phyloP scores from a whole-genome alignment of 2,329 filamentous ascomycete genomes.

The Fusarium cicatricum region DNA sequence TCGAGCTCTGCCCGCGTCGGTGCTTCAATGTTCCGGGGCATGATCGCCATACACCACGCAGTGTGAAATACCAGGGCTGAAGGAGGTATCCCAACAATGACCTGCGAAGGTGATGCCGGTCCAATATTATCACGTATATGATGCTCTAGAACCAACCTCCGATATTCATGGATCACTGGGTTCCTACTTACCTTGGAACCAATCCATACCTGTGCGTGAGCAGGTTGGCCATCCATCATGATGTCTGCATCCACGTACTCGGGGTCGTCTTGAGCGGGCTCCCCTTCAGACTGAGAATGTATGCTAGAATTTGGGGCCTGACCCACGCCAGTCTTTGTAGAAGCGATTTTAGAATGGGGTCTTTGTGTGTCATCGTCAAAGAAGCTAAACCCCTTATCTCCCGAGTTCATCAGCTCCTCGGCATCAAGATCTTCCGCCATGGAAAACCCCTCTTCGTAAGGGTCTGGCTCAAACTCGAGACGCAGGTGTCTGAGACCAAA shows the following conservation, averaged over 20 bases:
- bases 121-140: conserved; percentile 50
- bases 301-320: conserved; percentile 14
- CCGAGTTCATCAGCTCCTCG: conserved; percentile 52
- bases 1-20: conserved; percentile 45
- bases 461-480: conserved; percentile 62
- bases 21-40: conserved; percentile 43
- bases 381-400: conserved; percentile 55
- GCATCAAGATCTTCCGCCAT: conserved; percentile 50
- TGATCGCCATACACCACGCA: conserved; percentile 61
- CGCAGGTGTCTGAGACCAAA: conserved; percentile 61
- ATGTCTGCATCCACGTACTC: conserved; percentile 37
- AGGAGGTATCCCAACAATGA: conserved; percentile 58
- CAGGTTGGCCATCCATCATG: conserved; percentile 40
- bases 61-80: conserved; percentile 57
- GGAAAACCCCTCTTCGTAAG: conserved; percentile 48
- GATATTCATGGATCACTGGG: conserved; percentile 57
- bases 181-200: conserved; percentile 49
- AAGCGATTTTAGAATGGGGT: conserved; percentile 12
- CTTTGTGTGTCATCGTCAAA: conserved; percentile 45
- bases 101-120: conserved; percentile 59
- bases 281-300: neutral
- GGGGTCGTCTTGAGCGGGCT: conserved; percentile 24
- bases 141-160: conserved; percentile 52
- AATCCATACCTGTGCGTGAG: conserved; percentile 55
- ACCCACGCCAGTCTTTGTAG: neutral